Conservation (phyloP, 176 grass and related monocot genomes). For the Chrysopogon serrulatus region DNA sequence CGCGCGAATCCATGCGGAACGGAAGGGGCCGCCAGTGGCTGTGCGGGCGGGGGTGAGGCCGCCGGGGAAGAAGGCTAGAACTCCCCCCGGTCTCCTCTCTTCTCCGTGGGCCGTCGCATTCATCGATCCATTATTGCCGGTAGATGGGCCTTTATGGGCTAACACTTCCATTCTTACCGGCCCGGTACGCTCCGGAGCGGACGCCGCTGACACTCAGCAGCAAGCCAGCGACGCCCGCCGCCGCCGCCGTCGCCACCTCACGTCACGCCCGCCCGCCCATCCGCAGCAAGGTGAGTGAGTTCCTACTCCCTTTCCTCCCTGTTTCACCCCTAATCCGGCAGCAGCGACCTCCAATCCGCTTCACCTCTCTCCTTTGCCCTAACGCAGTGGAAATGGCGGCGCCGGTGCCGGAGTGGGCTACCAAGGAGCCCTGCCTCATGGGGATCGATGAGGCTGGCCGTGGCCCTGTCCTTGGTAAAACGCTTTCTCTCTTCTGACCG, state of each 20-base stretch:
- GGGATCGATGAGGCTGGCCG: constrained; percentile 45
- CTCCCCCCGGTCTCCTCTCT: neutral
- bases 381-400: neutral
- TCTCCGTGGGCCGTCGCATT: neutral
- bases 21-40: neutral
- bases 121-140: neutral
- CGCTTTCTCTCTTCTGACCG: neutral
- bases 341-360: neutral
- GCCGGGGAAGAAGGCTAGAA: neutral
- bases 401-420: constrained; percentile 28
- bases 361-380: neutral
- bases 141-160: neutral
- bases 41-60: neutral
- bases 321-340: neutral
- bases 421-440: constrained; percentile 41
- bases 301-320: neutral
- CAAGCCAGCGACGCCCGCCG: too few species aligned
- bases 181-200: neutral
- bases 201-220: too few species aligned
- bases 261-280: neutral
- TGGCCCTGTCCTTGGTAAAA: constrained; percentile 39
- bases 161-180: neutral
- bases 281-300: neutral
- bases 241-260: neutral
- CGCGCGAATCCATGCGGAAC: neutral